Evolutionary conservation across 192 early-diverging fungal species (phyloP).

Genomic region (Linnemannia exigua): DNA sequence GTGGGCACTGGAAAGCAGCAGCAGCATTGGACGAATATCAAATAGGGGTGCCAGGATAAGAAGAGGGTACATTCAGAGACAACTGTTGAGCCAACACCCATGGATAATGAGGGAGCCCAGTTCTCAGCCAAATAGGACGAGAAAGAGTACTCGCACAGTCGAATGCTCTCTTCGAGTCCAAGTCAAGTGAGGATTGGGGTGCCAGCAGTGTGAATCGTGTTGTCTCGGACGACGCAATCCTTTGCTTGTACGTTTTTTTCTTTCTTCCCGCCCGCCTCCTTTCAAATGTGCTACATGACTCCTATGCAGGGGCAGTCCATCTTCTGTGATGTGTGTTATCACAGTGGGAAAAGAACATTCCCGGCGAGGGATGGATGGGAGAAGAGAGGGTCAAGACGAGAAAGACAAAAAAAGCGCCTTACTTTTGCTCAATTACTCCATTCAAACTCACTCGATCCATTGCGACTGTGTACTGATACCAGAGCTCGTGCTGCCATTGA

Average conservation of each 20-base stretch:
- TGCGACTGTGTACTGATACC: background rate
- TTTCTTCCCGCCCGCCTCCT: background rate
- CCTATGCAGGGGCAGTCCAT: background rate
- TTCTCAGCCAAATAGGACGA: background rate
- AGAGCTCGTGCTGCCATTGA: background rate
- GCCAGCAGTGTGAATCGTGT: background rate
- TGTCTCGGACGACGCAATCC: background rate
- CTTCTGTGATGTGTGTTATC: background rate
- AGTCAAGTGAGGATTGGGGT: background rate
- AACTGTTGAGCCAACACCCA: background rate
- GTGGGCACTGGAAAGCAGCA: background rate
- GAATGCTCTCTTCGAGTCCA: background rate
- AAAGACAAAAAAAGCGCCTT: background rate
- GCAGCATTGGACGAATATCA: background rate
- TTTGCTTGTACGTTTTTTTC: too few species aligned
- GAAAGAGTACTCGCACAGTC: background rate
- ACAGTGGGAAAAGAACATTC: constrained; percentile 1
- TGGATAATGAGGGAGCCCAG: background rate
- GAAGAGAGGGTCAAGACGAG: background rate
- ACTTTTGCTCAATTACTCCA: background rate
- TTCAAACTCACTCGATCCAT: background rate
- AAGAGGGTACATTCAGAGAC: background rate
- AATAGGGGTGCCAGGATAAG: background rate
- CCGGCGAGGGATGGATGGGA: background rate
- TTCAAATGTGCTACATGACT: background rate